Conservation (phyloP, 1,284 basidiomycete species). For the Tranzscheliella williamsii region DNA sequence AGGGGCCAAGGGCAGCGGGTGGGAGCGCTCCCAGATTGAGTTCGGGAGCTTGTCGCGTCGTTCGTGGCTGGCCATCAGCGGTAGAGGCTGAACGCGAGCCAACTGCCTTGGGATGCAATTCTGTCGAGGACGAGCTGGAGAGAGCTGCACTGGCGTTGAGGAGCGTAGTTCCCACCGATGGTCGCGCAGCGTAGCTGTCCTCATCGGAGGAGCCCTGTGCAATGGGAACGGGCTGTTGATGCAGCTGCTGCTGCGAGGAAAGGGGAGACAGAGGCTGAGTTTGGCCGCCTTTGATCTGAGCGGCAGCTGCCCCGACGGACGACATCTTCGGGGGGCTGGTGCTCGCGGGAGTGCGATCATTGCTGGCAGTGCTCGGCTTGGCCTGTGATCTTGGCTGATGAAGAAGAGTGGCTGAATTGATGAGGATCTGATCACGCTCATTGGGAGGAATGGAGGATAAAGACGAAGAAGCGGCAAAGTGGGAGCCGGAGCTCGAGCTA, state of each 20-base stretch:
- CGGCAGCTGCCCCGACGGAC: background rate
- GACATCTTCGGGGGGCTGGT: conserved; percentile 23
- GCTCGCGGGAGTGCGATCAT: conserved; percentile 37
- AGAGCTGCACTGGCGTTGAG: conserved; percentile 38
- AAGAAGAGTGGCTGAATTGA: conserved; percentile 31
- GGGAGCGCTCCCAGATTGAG: conserved; percentile 39
- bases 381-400: conserved; percentile 30
- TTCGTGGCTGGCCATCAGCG: background rate
- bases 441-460: conserved; percentile 35
- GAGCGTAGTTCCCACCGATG: conserved; percentile 31
- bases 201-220: conserved; percentile 32
- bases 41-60: background rate
- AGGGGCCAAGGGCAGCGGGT: conserved; percentile 2
- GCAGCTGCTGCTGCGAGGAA: conserved; percentile 1
- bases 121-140: conserved; percentile 37
- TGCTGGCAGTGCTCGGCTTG: conserved; percentile 9
- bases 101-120: conserved; percentile 33
- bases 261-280: conserved; percentile 2
- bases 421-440: conserved; percentile 36
- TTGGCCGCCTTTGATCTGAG: conserved; percentile 2
- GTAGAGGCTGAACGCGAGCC: conserved; percentile 10
- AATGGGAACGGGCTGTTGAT: conserved; percentile 2
- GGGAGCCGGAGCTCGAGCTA: conserved; percentile 16
- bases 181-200: conserved; percentile 15
- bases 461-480: conserved; percentile 31